phyloP scores from a whole-genome alignment of 345 rosid genomes.

The Eucalyptus virginea region DNA sequence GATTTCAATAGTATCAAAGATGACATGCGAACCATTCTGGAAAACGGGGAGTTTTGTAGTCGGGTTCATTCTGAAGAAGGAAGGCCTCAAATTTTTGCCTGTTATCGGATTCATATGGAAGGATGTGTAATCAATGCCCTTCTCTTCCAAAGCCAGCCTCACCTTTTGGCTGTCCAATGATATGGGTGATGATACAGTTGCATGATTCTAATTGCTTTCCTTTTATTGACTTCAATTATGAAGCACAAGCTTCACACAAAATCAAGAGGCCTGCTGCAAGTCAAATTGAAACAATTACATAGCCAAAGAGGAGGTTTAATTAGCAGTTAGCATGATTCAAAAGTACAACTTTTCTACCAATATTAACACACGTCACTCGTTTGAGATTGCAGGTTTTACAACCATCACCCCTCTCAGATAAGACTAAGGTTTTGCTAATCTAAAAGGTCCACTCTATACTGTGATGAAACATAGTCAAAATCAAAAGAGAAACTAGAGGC shows the following conservation, averaged over 20 bases:
- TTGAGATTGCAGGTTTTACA: background rate
- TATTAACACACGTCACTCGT: background rate
- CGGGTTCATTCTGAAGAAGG: slow-evolving; percentile 69
- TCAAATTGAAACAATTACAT: background rate
- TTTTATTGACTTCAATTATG: background rate
- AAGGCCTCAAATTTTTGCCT: slow-evolving; percentile 76
- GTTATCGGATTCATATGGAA: slow-evolving; percentile 74
- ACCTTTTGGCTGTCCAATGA: slow-evolving; percentile 83
- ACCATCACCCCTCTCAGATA: background rate
- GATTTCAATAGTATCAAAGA: slow-evolving; percentile 68
- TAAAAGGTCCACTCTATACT: background rate
- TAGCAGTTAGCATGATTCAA: background rate
- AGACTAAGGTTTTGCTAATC: background rate
- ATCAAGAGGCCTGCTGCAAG: background rate
- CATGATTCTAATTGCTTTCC: slow-evolving; percentile 14
- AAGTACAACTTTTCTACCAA: background rate
- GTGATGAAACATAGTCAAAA: background rate
- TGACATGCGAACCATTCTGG: slow-evolving; percentile 62
- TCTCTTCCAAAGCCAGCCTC: slow-evolving; percentile 83
- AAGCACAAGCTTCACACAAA: background rate
- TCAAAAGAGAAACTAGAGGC: background rate
- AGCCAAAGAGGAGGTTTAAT: background rate
- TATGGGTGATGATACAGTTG: slow-evolving; percentile 93
- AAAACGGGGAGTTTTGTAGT: slow-evolving; percentile 72
- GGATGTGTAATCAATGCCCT: slow-evolving; percentile 85